Base-by-base conservation (phyloP, 192 early-diverging fungal genomes). In the Thoreauomyces humboldtii region DNA sequence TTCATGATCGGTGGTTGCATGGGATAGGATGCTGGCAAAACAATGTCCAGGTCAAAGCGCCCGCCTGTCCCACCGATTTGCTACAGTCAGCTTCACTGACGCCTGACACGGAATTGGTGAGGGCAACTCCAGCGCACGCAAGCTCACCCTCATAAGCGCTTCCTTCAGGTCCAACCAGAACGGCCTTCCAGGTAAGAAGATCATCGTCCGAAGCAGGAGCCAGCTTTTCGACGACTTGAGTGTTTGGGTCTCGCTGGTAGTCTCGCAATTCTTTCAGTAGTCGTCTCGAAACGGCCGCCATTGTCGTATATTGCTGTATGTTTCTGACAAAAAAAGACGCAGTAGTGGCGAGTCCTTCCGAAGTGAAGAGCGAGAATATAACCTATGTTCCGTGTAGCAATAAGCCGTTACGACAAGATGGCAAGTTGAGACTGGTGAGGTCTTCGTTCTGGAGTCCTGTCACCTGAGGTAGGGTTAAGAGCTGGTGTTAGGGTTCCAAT, bases 101-200 rank as follows among this genome's bases (percentile, higher is more conserved):
- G 21, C n/a, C 15, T 34, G 28, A 29, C 42, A 59, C 21, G 24
- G n/a, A 46, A 29, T 11, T 28, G 48, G 31, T n/a, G n/a, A n/a
- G n/a, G n/a, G n/a, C n/a, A n/a, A n/a, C n/a, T n/a, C n/a, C n/a
- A n/a, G n/a, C n/a, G n/a, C n/a, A n/a, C n/a, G n/a, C n/a, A n/a
- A n/a, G n/a, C n/a, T n/a, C 14, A 79, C 74, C 90, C 76, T 89
- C 81, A 59, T 89, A 94, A 2, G 86, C 82, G 12, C 89, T 86
- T 42, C 82, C 86, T 6, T 67, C 48, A 9, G 81, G 79, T 7
- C 90, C 88, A 4, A 76, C 63, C 35, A 93, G 65, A 25, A 87
- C 78, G 9, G 86, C 89, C 19, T 69, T 71, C 92, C 92, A 94
- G 21, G 73, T 57, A 2, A 87, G 67, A 24, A 94, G 69, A 64